These are phyloP conservation scores for Aspergillus conjunctus DNA, from an alignment of 495 filamentous ascomycete species.

Conservation along the genomic window DNA sequence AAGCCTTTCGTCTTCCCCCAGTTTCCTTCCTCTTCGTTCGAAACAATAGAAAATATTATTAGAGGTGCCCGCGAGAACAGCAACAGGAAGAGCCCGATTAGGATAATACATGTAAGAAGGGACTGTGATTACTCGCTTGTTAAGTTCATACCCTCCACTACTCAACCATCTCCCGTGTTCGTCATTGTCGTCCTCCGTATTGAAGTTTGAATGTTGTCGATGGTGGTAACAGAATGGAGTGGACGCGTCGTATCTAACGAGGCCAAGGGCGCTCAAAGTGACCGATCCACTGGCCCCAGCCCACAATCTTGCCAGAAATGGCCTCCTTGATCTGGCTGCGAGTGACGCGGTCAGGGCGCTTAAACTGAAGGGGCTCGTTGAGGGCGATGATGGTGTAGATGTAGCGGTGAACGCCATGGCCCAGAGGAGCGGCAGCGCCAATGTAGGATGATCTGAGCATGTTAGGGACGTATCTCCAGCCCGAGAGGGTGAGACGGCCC, in stretches of 20 bases:
- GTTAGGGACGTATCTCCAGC: constrained; percentile 48
- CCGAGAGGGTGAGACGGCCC: constrained; percentile 30
- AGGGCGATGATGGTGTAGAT: constrained; percentile 53
- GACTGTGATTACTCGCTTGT: not conserved
- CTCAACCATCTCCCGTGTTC: not conserved
- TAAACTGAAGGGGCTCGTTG: constrained; percentile 40
- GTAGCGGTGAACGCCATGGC: constrained; percentile 53
- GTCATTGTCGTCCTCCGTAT: not conserved
- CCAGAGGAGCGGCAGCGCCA: constrained; percentile 45
- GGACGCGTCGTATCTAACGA: constrained; percentile 5
- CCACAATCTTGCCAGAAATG: constrained; percentile 50
- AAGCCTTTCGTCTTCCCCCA: not conserved
- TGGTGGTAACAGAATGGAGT: not conserved
- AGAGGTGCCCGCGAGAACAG: not conserved
- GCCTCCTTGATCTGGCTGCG: constrained; percentile 45
- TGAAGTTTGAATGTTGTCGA: not conserved
- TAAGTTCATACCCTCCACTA: not conserved
- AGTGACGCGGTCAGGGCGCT: constrained; percentile 33
- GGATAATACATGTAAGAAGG: constrained; percentile 5
- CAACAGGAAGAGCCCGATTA: not conserved
- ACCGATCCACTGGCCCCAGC: constrained; percentile 55
- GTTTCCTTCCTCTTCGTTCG: not conserved
- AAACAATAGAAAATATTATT: constrained; percentile 4
- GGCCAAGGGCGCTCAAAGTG: constrained; percentile 45
- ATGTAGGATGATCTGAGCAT: constrained; percentile 35